Evolutionary conservation across 257 asterid species (phyloP).

Genomic region (Rhazya stricta): DNA sequence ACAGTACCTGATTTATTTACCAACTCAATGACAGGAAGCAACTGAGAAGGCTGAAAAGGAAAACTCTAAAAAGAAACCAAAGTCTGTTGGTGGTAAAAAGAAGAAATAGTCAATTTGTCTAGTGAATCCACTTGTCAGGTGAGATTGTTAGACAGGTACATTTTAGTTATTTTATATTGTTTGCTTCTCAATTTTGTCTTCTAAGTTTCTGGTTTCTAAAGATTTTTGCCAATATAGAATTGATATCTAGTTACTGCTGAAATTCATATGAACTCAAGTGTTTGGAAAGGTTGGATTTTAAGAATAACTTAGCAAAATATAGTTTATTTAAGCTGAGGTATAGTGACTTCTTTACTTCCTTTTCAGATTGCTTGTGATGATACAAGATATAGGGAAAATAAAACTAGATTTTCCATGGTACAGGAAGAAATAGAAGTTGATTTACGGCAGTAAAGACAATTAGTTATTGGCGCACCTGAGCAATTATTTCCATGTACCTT

Average conservation of each 20-base stretch:
- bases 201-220: background rate
- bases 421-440: background rate
- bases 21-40: conserved; percentile 52
- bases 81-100: conserved; percentile 54
- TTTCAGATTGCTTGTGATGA: background rate
- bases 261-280: background rate
- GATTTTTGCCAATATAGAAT: background rate
- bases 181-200: background rate
- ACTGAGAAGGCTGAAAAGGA: conserved; percentile 52
- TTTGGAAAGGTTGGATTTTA: background rate
- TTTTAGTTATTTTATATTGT: background rate
- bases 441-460: background rate
- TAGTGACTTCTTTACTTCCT: background rate
- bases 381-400: background rate
- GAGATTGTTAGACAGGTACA: background rate
- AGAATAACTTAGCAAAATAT: background rate
- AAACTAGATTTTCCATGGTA: background rate
- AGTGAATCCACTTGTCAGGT: background rate
- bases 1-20: conserved; percentile 4
- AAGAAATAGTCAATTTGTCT: conserved; percentile 41
- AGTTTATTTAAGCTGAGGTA: background rate
- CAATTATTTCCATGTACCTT: background rate
- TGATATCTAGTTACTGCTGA: background rate
- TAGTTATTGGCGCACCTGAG: background rate
- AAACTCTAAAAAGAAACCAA: conserved; percentile 60